phyloP scores from a whole-genome alignment of 768 basidiomycete genomes.

The Lactarius akahatsu region DNA sequence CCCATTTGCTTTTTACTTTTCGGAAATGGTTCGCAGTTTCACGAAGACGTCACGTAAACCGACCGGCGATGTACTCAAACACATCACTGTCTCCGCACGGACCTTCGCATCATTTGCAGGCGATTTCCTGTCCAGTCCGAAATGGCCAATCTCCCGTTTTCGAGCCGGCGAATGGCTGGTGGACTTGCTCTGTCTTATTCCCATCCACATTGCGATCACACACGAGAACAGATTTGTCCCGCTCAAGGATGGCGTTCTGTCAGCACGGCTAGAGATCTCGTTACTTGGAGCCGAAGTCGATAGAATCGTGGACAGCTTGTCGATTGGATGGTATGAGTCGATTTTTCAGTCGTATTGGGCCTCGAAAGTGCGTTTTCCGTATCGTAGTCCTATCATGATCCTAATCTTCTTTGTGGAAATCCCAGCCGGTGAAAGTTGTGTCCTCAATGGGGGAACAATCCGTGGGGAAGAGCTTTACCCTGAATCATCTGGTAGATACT shows the following conservation, averaged over 20 bases:
- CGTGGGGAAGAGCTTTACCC: constrained; percentile 57
- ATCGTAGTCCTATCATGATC: background rate
- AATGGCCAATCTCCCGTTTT: constrained; percentile 39
- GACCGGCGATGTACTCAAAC: constrained; percentile 44
- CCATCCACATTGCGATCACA: constrained; percentile 61
- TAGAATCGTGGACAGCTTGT: constrained; percentile 53
- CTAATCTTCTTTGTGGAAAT: background rate
- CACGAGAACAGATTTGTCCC: constrained; percentile 62
- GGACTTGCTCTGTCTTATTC: constrained; percentile 59
- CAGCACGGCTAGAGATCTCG: constrained; percentile 49
- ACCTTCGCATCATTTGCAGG: constrained; percentile 35
- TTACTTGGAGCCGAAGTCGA: constrained; percentile 60
- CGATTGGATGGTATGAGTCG: constrained; percentile 66
- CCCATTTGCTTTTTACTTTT: constrained; percentile 45
- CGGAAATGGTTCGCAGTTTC: constrained; percentile 45
- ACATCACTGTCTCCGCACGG: constrained; percentile 38
- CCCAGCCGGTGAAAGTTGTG: constrained; percentile 59
- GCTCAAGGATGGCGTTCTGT: constrained; percentile 56
- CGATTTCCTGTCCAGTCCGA: constrained; percentile 15
- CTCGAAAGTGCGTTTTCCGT: constrained; percentile 41
- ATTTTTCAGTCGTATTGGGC: constrained; percentile 65
- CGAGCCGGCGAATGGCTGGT: constrained; percentile 62
- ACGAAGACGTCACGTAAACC: constrained; percentile 54
- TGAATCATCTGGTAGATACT: constrained; percentile 64
- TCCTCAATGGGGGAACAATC: constrained; percentile 71